Base-by-base conservation (phyloP, 2,329 filamentous ascomycete species). In the Aspergillus caelatus region DNA sequence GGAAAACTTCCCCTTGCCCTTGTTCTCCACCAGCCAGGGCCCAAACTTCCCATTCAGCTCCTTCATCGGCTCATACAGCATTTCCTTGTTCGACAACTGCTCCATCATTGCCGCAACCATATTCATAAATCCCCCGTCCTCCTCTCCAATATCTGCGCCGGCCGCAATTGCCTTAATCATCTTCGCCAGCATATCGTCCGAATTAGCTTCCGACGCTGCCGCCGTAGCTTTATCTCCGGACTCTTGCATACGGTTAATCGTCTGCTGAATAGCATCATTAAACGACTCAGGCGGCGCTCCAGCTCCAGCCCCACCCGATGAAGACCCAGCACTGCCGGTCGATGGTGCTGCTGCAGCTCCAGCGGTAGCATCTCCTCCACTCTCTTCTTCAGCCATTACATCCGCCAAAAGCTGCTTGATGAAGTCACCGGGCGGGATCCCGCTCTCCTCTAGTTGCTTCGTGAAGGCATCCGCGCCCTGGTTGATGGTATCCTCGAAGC, bases 91-190 rank as follows among this genome's bases (percentile, higher is more conserved):
- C 4, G 95, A 98, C 67, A 99, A 85, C 78, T 99, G 94, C 80
- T 98, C 93, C 94, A 99, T 98, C 93, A 98, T 97, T 60, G 91
- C 92, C 85, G 96, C 88, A 64, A 99, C 86, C 88, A 98, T 93
- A 81, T 96, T 94, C 62, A 92, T 93, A 72, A 98, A 91, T 70
- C 96, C 93, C 71, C 95, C 93, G 62, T 97, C 93, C 64, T 82
- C 80, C 11, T 86, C 89, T 0, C 78, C 82, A 0, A 82, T 82
- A 0, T 82, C 78, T 28, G 84, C 85, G 9, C 88, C 84, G 26
- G 86, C 85, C 72, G 92, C 91, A 81, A 97, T 89, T 66, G 95
- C 91, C 78, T 95, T 95, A 73, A 99, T 85, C 83, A 99, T 89
- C 76, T 97, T 91, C n/a, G 92, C 89, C 50, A 99, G 83, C 73